phyloP scores from a whole-genome alignment of 495 filamentous ascomycete genomes.

The Penicillium salamii region DNA sequence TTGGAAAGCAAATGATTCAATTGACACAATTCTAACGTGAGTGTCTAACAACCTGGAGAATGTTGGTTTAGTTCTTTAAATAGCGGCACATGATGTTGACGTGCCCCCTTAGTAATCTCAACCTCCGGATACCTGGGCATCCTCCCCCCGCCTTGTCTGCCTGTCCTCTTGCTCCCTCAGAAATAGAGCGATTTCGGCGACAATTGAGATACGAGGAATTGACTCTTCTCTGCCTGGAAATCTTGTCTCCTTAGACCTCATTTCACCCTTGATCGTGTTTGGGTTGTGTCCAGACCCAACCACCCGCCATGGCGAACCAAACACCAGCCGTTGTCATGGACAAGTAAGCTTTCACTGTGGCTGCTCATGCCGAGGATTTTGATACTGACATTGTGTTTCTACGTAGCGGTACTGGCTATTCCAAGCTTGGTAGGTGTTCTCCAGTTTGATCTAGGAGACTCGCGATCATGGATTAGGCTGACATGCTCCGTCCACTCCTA shows the following conservation, averaged over 20 bases:
- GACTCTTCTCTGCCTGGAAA: slow-evolving; percentile 2
- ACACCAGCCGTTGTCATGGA: slow-evolving; percentile 99
- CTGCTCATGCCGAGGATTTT: slow-evolving; percentile 2
- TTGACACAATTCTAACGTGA: no score
- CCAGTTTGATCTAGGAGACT: background rate
- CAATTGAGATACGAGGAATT: slow-evolving; percentile 3
- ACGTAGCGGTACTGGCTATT: slow-evolving; percentile 93
- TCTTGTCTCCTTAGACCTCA: background rate
- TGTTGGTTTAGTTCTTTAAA: background rate
- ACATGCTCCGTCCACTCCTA: slow-evolving; percentile 15
- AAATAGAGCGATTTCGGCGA: slow-evolving; percentile 2
- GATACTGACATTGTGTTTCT: slow-evolving; percentile 25
- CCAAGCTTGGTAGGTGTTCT: slow-evolving; percentile 78
- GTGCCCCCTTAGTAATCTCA: slow-evolving; percentile 19
- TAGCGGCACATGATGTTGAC: slow-evolving; percentile 22
- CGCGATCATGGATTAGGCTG: slow-evolving; percentile 28
- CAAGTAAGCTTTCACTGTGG: slow-evolving; percentile 76
- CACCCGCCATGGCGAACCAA: slow-evolving; percentile 80
- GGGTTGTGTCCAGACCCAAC: slow-evolving; percentile 12
- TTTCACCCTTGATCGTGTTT: background rate
- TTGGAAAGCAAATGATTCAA: background rate
- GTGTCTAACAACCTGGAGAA: no score
- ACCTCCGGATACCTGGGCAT: slow-evolving; percentile 7
- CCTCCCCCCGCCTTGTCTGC: slow-evolving; percentile 30
- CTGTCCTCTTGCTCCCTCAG: slow-evolving; percentile 12